These are phyloP conservation scores for Bauhinia variegata DNA, from an alignment of 306 rosid genomes.

Conservation along the genomic window DNA sequence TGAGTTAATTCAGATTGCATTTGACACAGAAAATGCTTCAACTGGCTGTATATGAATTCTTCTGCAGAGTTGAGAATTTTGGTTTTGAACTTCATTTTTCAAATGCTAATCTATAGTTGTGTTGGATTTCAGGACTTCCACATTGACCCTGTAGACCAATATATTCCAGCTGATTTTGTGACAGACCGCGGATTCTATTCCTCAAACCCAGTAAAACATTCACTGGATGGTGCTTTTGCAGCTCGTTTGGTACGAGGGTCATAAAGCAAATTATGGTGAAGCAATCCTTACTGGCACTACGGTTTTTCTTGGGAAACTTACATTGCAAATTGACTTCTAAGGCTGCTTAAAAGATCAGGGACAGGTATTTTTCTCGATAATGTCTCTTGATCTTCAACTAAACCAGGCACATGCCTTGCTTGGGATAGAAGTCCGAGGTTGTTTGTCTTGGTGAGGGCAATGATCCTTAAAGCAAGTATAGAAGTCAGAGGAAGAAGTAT, in stretches of 20 bases:
- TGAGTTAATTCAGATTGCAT: constrained; percentile 1
- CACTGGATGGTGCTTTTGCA: constrained; percentile 78
- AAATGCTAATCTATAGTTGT: constrained; percentile 35
- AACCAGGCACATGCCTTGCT: constrained; percentile 17
- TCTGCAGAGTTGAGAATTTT: background rate
- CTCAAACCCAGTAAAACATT: constrained; percentile 77
- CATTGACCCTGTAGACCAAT: constrained; percentile 59
- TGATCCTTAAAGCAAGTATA: constrained; percentile 26
- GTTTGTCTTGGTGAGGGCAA: background rate
- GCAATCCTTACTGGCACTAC: constrained; percentile 14
- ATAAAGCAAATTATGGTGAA: constrained; percentile 32
- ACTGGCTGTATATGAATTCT: background rate
- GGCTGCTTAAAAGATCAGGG: too few relatives aligned
- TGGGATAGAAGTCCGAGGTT: background rate
- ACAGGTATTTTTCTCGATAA: background rate
- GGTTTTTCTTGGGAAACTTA: background rate
- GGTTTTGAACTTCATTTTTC: constrained; percentile 21
- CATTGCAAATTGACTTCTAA: too few relatives aligned
- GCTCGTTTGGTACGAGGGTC: constrained; percentile 63
- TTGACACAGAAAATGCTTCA: background rate
- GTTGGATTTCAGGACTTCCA: constrained; percentile 63
- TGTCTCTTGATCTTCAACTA: constrained; percentile 19
- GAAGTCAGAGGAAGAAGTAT: background rate
- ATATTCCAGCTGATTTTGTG: constrained; percentile 65
- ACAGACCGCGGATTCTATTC: constrained; percentile 66